Evolutionary conservation across 192 early-diverging fungal species (phyloP), one percentile per base, ranked within the genome.

Genomic region (Obelidium mucronatum): DNA sequence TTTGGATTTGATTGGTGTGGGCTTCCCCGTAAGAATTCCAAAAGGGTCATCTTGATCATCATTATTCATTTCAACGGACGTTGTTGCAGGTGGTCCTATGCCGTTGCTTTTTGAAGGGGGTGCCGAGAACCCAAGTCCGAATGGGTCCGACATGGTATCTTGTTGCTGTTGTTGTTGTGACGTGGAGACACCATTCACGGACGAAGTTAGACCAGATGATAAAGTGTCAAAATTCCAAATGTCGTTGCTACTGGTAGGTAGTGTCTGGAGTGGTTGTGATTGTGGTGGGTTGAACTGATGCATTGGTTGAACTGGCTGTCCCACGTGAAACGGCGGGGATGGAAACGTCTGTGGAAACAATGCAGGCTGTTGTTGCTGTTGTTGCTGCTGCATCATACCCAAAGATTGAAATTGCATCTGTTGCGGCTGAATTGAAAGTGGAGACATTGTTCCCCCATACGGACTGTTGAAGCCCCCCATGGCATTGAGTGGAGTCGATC

Each of bases 141-240:
- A 71, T 17, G 69, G 69, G 37, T 71, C 69, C 1, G 19, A 30
- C 31, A 26, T 13, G 8, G 34, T 37, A 30, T n/a, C 0, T 52
- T n/a, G n/a, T n/a, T n/a, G n/a, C n/a, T n/a, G n/a, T n/a, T n/a
- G n/a, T n/a, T n/a, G n/a, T n/a, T 33, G 24, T 19, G 24, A 59
- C 24, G 11, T 13, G 8, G 19, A 48, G 19, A 15, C 8, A 15
- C 44, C 44, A 48, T 15, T 0, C 8, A 48, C 44, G 44, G 44
- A 8, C 26, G 40, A 19, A 3, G 65, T 67, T 58, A 35, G 28
- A 35, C n/a, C 39, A 37, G 31, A 5, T 17, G 54, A 22, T 42
- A 71, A 35, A 3, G 69, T 54, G 36, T 71, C 69, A 56, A 71
- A 71, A 35, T 71, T 59, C 69, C 69, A 71, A 71, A 71, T 71